Evolutionary conservation across 1,284 basidiomycete genomes (phyloP).

Genomic region (Malassezia furfur): DNA sequence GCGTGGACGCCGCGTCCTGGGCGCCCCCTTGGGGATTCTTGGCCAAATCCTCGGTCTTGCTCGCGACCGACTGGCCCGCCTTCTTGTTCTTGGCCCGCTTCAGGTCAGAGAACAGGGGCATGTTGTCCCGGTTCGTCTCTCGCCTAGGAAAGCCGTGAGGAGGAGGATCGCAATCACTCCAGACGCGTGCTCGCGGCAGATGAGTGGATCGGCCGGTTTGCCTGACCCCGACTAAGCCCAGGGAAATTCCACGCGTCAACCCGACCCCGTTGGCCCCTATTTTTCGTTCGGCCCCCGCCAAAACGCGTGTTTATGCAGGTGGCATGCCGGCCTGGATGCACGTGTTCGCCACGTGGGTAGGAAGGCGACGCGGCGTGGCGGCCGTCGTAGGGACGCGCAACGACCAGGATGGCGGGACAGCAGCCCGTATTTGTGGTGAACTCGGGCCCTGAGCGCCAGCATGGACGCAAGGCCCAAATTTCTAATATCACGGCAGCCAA

Average conservation of each 20-base stretch:
- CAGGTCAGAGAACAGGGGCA: conserved; percentile 2
- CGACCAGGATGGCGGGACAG: conserved; percentile 33
- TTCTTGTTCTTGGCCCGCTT: conserved; percentile 4
- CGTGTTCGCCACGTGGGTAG: not conserved
- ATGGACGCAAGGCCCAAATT: conserved; percentile 87
- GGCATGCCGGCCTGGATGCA: not conserved
- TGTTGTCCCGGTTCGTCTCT: not conserved
- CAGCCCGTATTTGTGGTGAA: conserved; percentile 51
- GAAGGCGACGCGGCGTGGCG: not conserved
- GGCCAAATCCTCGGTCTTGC: not conserved
- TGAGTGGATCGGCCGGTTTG: too few species aligned
- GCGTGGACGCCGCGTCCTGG: too few species aligned
- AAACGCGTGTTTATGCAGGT: not conserved
- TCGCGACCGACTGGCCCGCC: not conserved
- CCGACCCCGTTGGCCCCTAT: too few species aligned
- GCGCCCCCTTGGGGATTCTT: not conserved
- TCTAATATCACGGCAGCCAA: conserved; percentile 97
- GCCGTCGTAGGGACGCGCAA: not conserved
- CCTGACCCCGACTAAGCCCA: too few species aligned
- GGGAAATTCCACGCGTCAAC: too few species aligned
- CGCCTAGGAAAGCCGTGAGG: too few species aligned
- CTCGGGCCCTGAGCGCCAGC: conserved; percentile 82
- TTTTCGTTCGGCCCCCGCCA: too few species aligned
- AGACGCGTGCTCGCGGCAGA: too few species aligned
- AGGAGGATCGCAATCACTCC: too few species aligned